Percentiles rank a stretch among this genome's conserved stretches.
Conservation (phyloP, 2,329 filamentous ascomycete species). For the Aspergillus tamarii region DNA sequence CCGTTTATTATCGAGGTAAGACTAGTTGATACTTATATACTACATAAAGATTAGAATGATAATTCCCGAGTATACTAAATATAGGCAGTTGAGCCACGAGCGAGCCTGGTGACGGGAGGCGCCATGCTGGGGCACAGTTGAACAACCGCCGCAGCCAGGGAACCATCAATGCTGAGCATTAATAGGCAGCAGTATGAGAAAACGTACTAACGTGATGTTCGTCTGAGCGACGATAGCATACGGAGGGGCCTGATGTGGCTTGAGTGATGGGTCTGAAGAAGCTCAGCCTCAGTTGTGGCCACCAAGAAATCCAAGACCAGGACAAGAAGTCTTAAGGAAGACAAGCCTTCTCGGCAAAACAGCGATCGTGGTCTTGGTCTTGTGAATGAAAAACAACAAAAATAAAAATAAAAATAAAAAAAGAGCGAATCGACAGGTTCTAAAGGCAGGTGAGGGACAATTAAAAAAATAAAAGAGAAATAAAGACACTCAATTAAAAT, state of each 20-base stretch:
- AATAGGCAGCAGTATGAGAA: slow-evolving; percentile 2
- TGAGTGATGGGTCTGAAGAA: slow-evolving; percentile 9
- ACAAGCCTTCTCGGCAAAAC: slow-evolving; percentile 13
- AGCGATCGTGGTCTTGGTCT: not conserved
- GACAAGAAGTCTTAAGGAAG: slow-evolving; percentile 11
- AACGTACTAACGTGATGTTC: slow-evolving; percentile 6
- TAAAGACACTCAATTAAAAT: not conserved
- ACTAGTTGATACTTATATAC: not conserved
- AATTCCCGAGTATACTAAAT: not conserved
- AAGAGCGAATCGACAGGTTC: not conserved
- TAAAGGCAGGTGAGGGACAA: too few species aligned
- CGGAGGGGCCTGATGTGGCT: slow-evolving; percentile 10
- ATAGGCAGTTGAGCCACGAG: not conserved
- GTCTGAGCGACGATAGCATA: not conserved
- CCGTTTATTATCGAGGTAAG: not conserved
- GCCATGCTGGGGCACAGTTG: not conserved
- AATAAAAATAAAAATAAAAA: too few species aligned
- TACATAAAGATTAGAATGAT: not conserved
- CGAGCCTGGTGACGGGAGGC: not conserved
- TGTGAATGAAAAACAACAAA: not conserved
- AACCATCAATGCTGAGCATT: not conserved
- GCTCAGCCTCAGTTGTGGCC: slow-evolving; percentile 14
- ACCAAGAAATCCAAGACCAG: slow-evolving; percentile 9
- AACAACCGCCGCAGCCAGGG: not conserved
- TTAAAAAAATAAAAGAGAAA: not conserved